Percentiles rank a stretch among this genome's conserved stretches.
These are phyloP conservation scores for Zygosaccharomyces kombuchaensis DNA, from an alignment of 805 yeast species.

Conservation along the genomic window DNA sequence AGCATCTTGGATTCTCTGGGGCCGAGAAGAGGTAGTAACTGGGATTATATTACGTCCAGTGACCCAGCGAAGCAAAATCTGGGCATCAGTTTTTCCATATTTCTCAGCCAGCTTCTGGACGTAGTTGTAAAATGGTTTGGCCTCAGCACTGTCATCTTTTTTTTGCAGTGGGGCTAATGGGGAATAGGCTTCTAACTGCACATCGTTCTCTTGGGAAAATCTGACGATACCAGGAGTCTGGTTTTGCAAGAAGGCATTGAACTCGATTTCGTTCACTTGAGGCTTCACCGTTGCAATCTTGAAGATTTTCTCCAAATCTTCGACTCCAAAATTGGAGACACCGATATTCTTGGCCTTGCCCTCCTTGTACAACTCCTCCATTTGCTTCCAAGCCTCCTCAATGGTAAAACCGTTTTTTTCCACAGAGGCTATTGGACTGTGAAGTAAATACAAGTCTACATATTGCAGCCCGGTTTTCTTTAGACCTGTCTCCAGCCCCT, in stretches of 20 bases:
- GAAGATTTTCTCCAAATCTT: conserved; percentile 43
- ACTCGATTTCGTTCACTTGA: conserved; percentile 60
- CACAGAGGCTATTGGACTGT: conserved; percentile 39
- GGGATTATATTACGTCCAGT: conserved; percentile 63
- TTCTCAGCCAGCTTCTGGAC: conserved; percentile 47
- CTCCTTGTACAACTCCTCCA: conserved; percentile 46
- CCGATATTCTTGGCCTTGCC: conserved; percentile 57
- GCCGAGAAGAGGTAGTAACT: conserved; percentile 64
- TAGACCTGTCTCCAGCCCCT: conserved; percentile 39
- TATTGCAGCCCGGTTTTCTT: conserved; percentile 40
- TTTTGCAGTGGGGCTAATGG: conserved; percentile 62
- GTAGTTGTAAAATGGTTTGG: conserved; percentile 37
- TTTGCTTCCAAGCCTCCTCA: conserved; percentile 48
- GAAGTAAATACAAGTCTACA: conserved; percentile 51
- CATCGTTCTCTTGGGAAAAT: conserved; percentile 45
- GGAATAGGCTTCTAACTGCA: conserved; percentile 59
- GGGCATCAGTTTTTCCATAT: conserved; percentile 57
- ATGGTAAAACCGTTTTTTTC: conserved; percentile 39
- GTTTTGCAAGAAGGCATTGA: conserved; percentile 63
- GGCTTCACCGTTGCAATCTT: conserved; percentile 43
- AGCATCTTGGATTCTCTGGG: conserved; percentile 53
- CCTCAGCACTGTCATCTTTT: conserved; percentile 32
- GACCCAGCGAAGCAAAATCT: conserved; percentile 66
- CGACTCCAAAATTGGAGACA: conserved; percentile 54
- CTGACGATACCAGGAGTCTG: conserved; percentile 55